Percentiles rank a stretch among this genome's conserved stretches.
Conservation (phyloP, 2,329 filamentous ascomycete species). For the Emmonsia crescens region DNA sequence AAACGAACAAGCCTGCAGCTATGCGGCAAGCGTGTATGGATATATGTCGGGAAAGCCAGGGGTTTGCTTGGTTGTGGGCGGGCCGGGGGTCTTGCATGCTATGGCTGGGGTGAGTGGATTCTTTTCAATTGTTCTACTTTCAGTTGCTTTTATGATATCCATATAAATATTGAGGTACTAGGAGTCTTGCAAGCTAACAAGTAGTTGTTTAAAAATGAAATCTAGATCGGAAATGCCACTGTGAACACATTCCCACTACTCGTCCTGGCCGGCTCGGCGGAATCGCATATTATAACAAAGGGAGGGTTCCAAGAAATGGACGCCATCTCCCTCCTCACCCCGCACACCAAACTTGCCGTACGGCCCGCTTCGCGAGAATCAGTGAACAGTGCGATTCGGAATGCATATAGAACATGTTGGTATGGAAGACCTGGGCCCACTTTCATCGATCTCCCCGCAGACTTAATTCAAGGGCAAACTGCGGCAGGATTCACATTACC, state of each 20-base stretch:
- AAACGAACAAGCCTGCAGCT: constrained; percentile 49
- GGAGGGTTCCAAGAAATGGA: constrained; percentile 50
- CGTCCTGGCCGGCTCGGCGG: constrained; percentile 44
- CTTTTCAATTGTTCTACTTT: not conserved
- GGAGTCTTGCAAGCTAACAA: not conserved
- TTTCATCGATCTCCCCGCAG: constrained; percentile 47
- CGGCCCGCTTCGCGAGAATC: constrained; percentile 37
- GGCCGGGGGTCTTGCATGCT: constrained; percentile 48
- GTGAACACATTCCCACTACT: constrained; percentile 47
- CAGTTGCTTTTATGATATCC: constrained; percentile 4
- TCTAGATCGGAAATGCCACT: constrained; percentile 39
- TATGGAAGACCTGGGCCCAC: constrained; percentile 44
- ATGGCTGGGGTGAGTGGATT: constrained; percentile 43
- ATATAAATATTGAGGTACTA: not conserved
- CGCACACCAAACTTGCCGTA: constrained; percentile 43
- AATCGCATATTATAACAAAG: constrained; percentile 42
- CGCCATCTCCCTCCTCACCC: constrained; percentile 41
- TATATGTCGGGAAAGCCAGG: constrained; percentile 47
- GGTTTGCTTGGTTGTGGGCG: constrained; percentile 49
- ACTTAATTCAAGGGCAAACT: constrained; percentile 40
- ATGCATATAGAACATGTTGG: constrained; percentile 43
- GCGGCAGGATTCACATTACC: constrained; percentile 11
- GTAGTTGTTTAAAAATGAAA: not conserved
- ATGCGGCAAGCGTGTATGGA: constrained; percentile 49
- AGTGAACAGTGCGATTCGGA: constrained; percentile 38